A percentile compares a stretch with the other conserved stretches of the same genome.
These are phyloP conservation scores for Teunomyces tritomae DNA, from an alignment of 805 yeast species.

Conservation along the genomic window DNA sequence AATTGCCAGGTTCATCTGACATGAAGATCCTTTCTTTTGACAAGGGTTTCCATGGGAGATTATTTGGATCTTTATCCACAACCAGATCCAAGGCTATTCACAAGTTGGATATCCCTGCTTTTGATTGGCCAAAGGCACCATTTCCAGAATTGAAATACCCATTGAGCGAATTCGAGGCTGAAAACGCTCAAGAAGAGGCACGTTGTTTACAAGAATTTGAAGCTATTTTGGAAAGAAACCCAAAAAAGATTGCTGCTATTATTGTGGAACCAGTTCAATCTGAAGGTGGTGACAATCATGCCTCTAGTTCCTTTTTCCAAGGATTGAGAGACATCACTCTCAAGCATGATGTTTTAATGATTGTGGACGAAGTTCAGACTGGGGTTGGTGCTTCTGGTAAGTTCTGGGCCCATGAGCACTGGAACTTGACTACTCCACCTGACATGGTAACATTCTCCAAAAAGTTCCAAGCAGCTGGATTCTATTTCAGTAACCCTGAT, in stretches of 20 bases:
- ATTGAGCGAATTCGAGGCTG: conserved; percentile 31
- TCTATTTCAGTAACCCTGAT: conserved; percentile 57
- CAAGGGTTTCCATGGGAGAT: conserved; percentile 55
- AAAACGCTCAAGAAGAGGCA: conserved; percentile 47
- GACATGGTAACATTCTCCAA: conserved; percentile 71
- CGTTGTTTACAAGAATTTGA: conserved; percentile 47
- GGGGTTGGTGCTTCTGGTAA: conserved; percentile 75
- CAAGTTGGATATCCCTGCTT: conserved; percentile 59
- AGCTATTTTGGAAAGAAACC: conserved; percentile 33
- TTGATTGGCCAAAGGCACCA: conserved; percentile 56
- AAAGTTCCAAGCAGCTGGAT: conserved; percentile 73
- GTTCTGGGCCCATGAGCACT: conserved; percentile 73
- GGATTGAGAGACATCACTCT: conserved; percentile 58
- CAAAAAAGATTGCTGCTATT: conserved; percentile 49
- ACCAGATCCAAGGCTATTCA: conserved; percentile 58
- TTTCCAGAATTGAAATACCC: conserved; percentile 44
- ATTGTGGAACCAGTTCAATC: conserved; percentile 65
- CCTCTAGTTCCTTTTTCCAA: conserved; percentile 59
- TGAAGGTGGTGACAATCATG: conserved; percentile 78
- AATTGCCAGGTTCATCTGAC: conserved; percentile 52
- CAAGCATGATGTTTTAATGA: conserved; percentile 56
- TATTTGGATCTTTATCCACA: conserved; percentile 54
- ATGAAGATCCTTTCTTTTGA: conserved; percentile 53
- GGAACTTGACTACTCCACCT: conserved; percentile 58
- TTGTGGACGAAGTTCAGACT: conserved; percentile 72